These are phyloP conservation scores for Fomitopsis pulvina DNA, from an alignment of 768 basidiomycete genomes.

Conservation along the genomic window DNA sequence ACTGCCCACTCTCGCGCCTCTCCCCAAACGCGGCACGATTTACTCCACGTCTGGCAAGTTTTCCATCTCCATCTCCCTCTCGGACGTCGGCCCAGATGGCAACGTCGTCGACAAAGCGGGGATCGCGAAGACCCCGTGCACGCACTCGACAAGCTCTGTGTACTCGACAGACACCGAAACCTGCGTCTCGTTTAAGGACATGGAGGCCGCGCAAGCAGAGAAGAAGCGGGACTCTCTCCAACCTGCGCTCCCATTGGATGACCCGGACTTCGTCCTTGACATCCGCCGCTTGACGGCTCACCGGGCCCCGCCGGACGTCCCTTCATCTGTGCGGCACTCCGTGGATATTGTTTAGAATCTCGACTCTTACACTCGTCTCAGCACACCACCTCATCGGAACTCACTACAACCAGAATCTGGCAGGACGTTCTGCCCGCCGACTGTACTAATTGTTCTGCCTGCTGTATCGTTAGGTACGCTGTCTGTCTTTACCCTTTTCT, in stretches of 20 bases:
- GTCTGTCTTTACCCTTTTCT: background rate
- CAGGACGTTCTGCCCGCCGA: background rate
- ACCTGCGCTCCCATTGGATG: background rate
- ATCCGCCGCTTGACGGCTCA: background rate
- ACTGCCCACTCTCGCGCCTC: constrained; percentile 24
- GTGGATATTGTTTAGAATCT: constrained; percentile 13
- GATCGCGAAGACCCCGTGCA: constrained; percentile 14
- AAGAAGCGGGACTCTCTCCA: background rate
- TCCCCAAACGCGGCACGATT: constrained; percentile 14
- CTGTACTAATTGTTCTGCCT: background rate
- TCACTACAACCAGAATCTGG: background rate
- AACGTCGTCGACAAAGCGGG: constrained; percentile 14
- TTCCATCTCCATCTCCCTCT: constrained; percentile 19
- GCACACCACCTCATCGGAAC: background rate
- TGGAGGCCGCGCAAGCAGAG: constrained; percentile 5
- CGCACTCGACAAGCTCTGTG: background rate
- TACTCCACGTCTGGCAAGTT: constrained; percentile 21
- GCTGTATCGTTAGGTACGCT: background rate
- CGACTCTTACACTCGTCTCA: background rate
- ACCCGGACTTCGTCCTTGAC: background rate
- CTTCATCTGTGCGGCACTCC: constrained; percentile 13
- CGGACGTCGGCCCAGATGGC: constrained; percentile 10
- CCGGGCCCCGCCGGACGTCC: constrained; percentile 13
- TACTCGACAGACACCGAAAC: constrained; percentile 14
- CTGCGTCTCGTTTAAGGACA: constrained; percentile 12